Percentiles rank a stretch among this genome's conserved stretches.
Conservation (phyloP, 768 basidiomycete genomes). For the Hygrocybe punicea region DNA sequence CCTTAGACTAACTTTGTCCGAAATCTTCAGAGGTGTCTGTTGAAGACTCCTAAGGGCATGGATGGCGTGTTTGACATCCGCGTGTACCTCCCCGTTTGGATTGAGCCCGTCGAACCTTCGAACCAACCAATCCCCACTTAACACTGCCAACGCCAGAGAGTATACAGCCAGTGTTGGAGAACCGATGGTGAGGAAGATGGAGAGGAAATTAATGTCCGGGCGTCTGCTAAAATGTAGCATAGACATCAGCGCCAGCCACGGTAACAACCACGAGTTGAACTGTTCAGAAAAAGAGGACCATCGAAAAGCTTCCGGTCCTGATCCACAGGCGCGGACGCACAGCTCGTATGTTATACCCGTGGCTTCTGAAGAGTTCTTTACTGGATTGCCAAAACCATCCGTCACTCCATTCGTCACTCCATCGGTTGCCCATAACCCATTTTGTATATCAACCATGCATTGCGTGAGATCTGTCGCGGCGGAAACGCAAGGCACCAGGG, state of each 20-base stretch:
- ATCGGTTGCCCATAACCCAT: slow-evolving; percentile 10
- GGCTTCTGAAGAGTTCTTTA: slow-evolving; percentile 20
- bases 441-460: slow-evolving; percentile 20
- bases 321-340: slow-evolving; percentile 29
- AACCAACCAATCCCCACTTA: slow-evolving; percentile 32
- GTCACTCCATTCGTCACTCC: slow-evolving; percentile 29
- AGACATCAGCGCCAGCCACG: slow-evolving; percentile 47
- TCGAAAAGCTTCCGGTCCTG: slow-evolving; percentile 23
- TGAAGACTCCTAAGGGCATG: slow-evolving; percentile 37
- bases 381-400: slow-evolving; percentile 26
- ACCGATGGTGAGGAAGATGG: slow-evolving; percentile 39
- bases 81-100: too few species aligned
- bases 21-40: slow-evolving; percentile 27
- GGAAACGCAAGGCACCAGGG: too few species aligned
- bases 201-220: slow-evolving; percentile 37
- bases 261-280: slow-evolving; percentile 46
- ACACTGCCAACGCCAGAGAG: slow-evolving; percentile 31
- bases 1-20: slow-evolving; percentile 19
- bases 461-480: slow-evolving; percentile 16
- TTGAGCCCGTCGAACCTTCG: slow-evolving; percentile 20
- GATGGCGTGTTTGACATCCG: slow-evolving; percentile 27
- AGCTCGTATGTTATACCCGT: slow-evolving; percentile 31
- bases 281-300: slow-evolving; percentile 39
- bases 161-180: slow-evolving; percentile 43
- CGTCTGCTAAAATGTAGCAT: slow-evolving; percentile 48